Evolutionary conservation across 1,284 basidiomycete genomes (phyloP).

Genomic region (Schizophyllum commune): DNA sequence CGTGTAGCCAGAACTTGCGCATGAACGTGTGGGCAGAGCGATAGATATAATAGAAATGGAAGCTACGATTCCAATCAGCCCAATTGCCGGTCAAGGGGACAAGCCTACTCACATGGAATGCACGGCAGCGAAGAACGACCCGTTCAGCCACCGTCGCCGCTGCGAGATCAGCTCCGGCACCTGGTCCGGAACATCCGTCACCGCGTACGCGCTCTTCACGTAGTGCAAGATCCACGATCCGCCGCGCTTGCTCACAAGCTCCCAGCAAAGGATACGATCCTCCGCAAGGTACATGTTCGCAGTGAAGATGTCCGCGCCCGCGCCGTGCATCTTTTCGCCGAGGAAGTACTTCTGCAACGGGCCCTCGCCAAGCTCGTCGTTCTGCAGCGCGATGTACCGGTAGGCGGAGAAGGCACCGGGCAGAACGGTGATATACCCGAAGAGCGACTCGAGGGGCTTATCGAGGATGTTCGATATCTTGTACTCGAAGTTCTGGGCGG

Average conservation of each 20-base stretch:
- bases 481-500: slow-evolving; percentile 94
- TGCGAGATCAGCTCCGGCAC: slow-evolving; percentile 90
- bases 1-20: slow-evolving; percentile 90
- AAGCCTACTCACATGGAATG: slow-evolving; percentile 84
- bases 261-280: slow-evolving; percentile 91
- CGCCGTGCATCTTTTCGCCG: slow-evolving; percentile 89
- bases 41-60: slow-evolving; percentile 67
- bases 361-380: slow-evolving; percentile 76
- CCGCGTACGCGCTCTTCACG: slow-evolving; percentile 86
- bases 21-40: slow-evolving; percentile 78
- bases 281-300: slow-evolving; percentile 96
- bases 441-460: slow-evolving; percentile 69
- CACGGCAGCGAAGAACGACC: slow-evolving; percentile 93
- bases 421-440: slow-evolving; percentile 90
- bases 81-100: too few relatives aligned
- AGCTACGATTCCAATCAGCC: too few relatives aligned
- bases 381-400: slow-evolving; percentile 86
- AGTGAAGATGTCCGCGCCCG: slow-evolving; percentile 84
- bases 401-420: slow-evolving; percentile 94
- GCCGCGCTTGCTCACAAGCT: slow-evolving; percentile 83
- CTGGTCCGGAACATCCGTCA: slow-evolving; percentile 89
- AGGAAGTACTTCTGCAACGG: slow-evolving; percentile 93
- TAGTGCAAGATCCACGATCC: slow-evolving; percentile 89
- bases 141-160: slow-evolving; percentile 93
- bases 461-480: slow-evolving; percentile 94